A percentile compares a stretch with the other conserved stretches of the same genome.
These are phyloP conservation scores for Sphagnum contortum DNA, from an alignment of 225 moss, liverwort and hornwort species.

Conservation along the genomic window DNA sequence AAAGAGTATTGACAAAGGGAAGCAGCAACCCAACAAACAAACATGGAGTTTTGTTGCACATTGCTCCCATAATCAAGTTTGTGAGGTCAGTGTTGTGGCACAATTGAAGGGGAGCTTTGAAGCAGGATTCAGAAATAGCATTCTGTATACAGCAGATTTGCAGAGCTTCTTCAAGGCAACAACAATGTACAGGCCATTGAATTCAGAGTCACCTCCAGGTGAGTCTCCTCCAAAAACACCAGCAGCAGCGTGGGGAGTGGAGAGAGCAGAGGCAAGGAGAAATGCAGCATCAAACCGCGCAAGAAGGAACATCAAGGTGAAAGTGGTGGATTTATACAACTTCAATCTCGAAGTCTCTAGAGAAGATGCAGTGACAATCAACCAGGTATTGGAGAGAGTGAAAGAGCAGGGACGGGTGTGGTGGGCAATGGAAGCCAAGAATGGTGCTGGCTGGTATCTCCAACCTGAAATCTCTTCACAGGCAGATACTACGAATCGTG, in stretches of 20 bases:
- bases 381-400: conserved; percentile 70
- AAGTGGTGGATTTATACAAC: conserved; percentile 69
- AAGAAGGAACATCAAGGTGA: conserved; percentile 60
- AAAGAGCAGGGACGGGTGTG: conserved; percentile 87
- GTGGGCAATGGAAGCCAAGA: conserved; percentile 81
- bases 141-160: too few relatives aligned
- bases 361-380: conserved; percentile 73
- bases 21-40: too few relatives aligned
- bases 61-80: too few relatives aligned
- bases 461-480: conserved; percentile 71
- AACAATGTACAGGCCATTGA: too few relatives aligned
- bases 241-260: conserved; percentile 6
- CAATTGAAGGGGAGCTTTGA: too few relatives aligned
- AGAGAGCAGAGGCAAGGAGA: conserved; percentile 11
- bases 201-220: too few relatives aligned
- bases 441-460: conserved; percentile 91
- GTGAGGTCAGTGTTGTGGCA: too few relatives aligned
- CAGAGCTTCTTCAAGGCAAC: too few relatives aligned
- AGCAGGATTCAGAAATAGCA: too few relatives aligned
- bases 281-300: conserved; percentile 36
- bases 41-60: too few relatives aligned
- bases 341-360: conserved; percentile 72
- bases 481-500: conserved; percentile 48
- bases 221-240: too few relatives aligned
- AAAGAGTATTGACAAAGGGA: too few relatives aligned